Conservation (phyloP, 1,139 yeast genomes). For the Lodderomyces pseudojiufengensis region DNA sequence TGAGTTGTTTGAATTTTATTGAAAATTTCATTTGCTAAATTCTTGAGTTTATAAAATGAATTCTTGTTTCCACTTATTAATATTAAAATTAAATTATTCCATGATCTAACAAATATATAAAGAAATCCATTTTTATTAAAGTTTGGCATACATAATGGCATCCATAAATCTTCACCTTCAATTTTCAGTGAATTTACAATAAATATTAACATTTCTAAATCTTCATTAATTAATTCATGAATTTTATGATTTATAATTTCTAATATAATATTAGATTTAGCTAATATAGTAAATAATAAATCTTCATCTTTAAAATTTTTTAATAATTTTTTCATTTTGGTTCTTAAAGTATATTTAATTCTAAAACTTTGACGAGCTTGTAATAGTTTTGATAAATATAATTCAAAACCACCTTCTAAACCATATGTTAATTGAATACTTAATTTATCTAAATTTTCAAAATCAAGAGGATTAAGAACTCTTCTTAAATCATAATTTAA, state of each 20-base stretch:
- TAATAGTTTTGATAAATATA: conserved; percentile 27
- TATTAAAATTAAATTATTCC: conserved; percentile 56
- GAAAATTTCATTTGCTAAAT: conserved; percentile 52
- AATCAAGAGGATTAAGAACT: conserved; percentile 65
- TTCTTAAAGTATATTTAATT: conserved; percentile 32
- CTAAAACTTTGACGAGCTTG: conserved; percentile 29
- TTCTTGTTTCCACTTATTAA: conserved; percentile 81
- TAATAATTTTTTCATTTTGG: conserved; percentile 21
- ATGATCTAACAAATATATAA: conserved; percentile 69
- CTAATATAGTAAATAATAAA: conserved; percentile 32
- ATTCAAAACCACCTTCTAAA: conserved; percentile 14
- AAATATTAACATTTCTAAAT: conserved; percentile 28
- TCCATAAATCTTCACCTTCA: conserved; percentile 74
- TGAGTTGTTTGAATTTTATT: conserved; percentile 28
- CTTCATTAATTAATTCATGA: conserved; percentile 31
- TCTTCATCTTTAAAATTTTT: conserved; percentile 18
- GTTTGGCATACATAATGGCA: conserved; percentile 88
- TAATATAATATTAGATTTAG: conserved; percentile 24
- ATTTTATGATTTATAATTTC: conserved; percentile 32
- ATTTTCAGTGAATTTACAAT: conserved; percentile 24
- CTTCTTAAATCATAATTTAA: conserved; percentile 82
- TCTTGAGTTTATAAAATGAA: conserved; percentile 71
- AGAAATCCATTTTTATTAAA: conserved; percentile 87
- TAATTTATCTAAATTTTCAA: conserved; percentile 60
- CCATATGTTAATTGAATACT: conserved; percentile 51